Percentiles rank a stretch among this genome's conserved stretches.
These are phyloP conservation scores for Mucor indicus DNA, from an alignment of 371 early-diverging fungal species.

Conservation along the genomic window DNA sequence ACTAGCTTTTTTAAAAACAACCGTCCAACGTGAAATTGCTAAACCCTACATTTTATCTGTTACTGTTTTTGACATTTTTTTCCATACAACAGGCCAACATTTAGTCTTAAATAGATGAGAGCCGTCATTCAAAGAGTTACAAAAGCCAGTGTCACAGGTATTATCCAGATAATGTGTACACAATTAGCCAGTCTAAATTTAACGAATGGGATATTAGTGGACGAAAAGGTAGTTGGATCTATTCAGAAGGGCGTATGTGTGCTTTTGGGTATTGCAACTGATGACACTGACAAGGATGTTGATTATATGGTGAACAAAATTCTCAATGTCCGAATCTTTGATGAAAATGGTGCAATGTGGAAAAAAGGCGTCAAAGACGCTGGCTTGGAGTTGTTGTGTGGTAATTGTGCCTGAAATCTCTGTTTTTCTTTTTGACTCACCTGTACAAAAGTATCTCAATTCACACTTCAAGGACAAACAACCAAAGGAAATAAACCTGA, in stretches of 20 bases:
- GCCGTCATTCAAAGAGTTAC: slow-evolving; percentile 40
- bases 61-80: neutral
- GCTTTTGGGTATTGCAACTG: slow-evolving; percentile 68
- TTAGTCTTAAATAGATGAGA: slow-evolving; percentile 23
- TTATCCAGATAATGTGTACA: neutral
- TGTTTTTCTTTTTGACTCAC: neutral
- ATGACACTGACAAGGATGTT: slow-evolving; percentile 73
- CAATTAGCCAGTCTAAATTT: no score
- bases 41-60: no score
- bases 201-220: slow-evolving; percentile 39
- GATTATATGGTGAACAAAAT: slow-evolving; percentile 74
- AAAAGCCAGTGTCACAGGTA: slow-evolving; percentile 35
- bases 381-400: slow-evolving; percentile 70
- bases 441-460: slow-evolving; percentile 68
- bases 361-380: slow-evolving; percentile 69
- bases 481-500: slow-evolving; percentile 86
- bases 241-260: slow-evolving; percentile 78
- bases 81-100: no score
- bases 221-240: slow-evolving; percentile 61
- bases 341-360: slow-evolving; percentile 69
- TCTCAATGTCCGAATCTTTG: slow-evolving; percentile 73
- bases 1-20: no score
- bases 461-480: slow-evolving; percentile 77
- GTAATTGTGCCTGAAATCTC: slow-evolving; percentile 25
- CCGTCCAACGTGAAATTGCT: no score